phyloP scores from a whole-genome alignment of 768 basidiomycete genomes.

The Hortiboletus campestris region DNA sequence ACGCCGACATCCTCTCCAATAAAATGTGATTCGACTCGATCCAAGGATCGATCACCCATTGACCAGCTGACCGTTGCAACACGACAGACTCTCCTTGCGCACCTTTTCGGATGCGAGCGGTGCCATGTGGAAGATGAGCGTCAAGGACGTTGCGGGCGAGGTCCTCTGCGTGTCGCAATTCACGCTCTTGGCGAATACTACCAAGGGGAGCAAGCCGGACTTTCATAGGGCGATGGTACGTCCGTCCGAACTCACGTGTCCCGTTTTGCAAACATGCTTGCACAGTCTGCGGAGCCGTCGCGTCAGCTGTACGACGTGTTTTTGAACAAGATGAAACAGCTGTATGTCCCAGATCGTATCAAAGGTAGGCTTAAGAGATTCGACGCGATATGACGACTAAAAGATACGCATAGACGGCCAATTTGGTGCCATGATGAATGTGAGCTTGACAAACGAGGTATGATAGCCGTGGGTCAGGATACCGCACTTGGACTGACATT shows the following conservation, averaged over 20 bases:
- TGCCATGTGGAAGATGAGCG: conserved; percentile 82
- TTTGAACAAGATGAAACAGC: conserved; percentile 59
- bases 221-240: conserved; percentile 92
- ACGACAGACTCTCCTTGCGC: conserved; percentile 62
- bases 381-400: not conserved
- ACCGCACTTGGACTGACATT: not conserved
- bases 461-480: conserved; percentile 9
- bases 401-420: conserved; percentile 61
- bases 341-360: conserved; percentile 74
- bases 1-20: conserved; percentile 69
- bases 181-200: conserved; percentile 82
- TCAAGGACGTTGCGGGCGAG: conserved; percentile 87
- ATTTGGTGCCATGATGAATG: conserved; percentile 97
- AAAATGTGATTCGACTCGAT: conserved; percentile 63
- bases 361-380: conserved; percentile 49
- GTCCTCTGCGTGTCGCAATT: conserved; percentile 95
- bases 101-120: conserved; percentile 64
- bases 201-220: conserved; percentile 88
- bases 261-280: not conserved
- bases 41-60: not conserved
- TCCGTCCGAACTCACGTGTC: not conserved
- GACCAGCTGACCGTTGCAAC: conserved; percentile 4
- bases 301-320: conserved; percentile 70
- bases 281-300: conserved; percentile 66
- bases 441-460: conserved; percentile 85